Evolutionary conservation across 495 filamentous ascomycete genomes (phyloP), one percentile per base, ranked within the genome.

Genomic region (Aspergillus ostianus): DNA sequence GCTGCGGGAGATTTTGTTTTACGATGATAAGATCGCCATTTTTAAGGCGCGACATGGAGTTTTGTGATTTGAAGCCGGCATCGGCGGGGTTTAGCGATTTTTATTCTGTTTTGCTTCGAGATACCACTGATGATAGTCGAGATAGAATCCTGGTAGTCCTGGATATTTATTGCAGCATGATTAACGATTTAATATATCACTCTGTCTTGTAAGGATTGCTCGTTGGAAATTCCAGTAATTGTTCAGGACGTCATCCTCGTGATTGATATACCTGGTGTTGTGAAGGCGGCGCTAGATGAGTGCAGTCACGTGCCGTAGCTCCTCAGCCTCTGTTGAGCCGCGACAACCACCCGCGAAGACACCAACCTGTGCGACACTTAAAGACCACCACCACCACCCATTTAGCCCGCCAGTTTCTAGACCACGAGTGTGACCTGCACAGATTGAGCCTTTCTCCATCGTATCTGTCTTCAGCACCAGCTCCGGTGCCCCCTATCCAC

Each of bases 11-110:
- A 95, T 96, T 64, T 73, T 92, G 62, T 96, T 92, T 73, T 93
- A 92, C 64, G 92, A 95, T 62, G 91, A 95, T 67, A 92, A 92
- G 70, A 87, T 94, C 36, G 86, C 87, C 6, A 87, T 96, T 61
- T 93, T 94, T 75, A 89, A 85, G 73, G 89, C 88, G 12, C 84
- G 90, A 53, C 87, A 91, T 73, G 89, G 86, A 58, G 80, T 81
- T 69, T 73, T 93, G 59, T 93, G 62, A 75, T 52, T 51, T 50
- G n/a, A 21, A 29, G 49, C 53, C 30, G 13, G 19, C 45, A 17
- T 5, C 44, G 47, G 48, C 19, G 15, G 58, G 49, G 46, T 53
- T 58, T 60, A 21, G 47, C 50, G 51, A 56, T 57, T 56, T 36
- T 51, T 23, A 10, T 51, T 36, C 45, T 49, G 48, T 56, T 55